Conservation (phyloP, 2,329 filamentous ascomycete genomes). For the Penicillium palitans region DNA sequence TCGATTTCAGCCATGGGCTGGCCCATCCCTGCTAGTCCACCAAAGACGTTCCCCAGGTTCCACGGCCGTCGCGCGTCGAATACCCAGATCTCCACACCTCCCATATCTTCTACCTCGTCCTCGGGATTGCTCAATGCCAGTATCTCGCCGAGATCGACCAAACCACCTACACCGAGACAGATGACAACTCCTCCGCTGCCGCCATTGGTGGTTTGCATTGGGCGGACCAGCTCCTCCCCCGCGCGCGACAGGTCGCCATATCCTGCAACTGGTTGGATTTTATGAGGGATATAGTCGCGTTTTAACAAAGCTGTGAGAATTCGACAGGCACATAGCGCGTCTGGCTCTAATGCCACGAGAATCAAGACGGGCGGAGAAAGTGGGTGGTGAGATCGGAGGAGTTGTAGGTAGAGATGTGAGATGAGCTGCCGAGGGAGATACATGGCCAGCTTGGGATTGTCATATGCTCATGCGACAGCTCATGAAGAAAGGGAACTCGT, state of each 20-base stretch:
- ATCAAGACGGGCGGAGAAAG: constrained; percentile 87
- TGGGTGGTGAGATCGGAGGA: constrained; percentile 83
- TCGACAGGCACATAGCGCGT: constrained; percentile 91
- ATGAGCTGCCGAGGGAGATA: constrained; percentile 90
- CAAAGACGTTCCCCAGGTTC: constrained; percentile 94
- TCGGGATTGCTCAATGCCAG: constrained; percentile 74
- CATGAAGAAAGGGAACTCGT: constrained; percentile 21
- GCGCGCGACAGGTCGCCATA: constrained; percentile 85
- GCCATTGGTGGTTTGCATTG: constrained; percentile 82
- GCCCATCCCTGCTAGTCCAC: constrained; percentile 61
- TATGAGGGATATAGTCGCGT: constrained; percentile 96
- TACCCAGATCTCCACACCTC: constrained; percentile 93
- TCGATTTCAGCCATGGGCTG: constrained; percentile 52
- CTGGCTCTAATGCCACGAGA: constrained; percentile 89
- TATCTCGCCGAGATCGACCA: constrained; percentile 80
- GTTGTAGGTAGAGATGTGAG: constrained; percentile 86
- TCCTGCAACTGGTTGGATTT: constrained; percentile 90
- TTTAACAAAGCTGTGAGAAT: constrained; percentile 92
- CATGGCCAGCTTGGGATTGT: constrained; percentile 57
- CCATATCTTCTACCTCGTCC: constrained; percentile 62
- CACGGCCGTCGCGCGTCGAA: constrained; percentile 88
- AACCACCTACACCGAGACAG: constrained; percentile 87
- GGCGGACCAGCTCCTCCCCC: constrained; percentile 74
- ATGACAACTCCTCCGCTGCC: constrained; percentile 86
- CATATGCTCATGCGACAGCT: constrained; percentile 22